Conservation (phyloP, 1,139 yeast species). For the Taphrina pruni region DNA sequence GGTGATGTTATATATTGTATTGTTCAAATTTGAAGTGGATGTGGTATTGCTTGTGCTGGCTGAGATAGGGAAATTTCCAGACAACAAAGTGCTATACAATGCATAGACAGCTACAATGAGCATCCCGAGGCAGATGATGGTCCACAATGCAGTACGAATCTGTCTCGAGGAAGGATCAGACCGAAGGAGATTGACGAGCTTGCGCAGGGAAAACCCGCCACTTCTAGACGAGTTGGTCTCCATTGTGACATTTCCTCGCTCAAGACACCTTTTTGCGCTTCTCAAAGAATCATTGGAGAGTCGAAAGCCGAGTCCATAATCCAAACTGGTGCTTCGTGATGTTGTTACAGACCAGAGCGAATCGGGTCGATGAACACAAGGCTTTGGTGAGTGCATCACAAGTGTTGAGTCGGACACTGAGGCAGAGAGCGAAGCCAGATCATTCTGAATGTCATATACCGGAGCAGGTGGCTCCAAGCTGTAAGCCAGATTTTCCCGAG, state of each 20-base stretch:
- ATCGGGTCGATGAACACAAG: neutral
- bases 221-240: neutral
- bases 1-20: neutral
- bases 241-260: neutral
- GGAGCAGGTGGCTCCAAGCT: too few species aligned
- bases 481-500: too few species aligned
- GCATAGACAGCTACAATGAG: slow-evolving; percentile 4
- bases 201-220: neutral
- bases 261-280: slow-evolving; percentile 4
- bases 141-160: slow-evolving; percentile 2
- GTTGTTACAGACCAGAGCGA: neutral
- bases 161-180: neutral
- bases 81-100: neutral
- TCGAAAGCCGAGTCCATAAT: neutral
- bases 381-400: neutral
- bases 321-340: neutral
- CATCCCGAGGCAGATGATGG: neutral
- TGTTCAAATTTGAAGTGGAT: neutral
- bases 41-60: neutral
- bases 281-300: neutral
- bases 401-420: neutral
- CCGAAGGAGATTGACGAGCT: neutral
- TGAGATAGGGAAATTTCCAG: neutral
- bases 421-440: too few species aligned
- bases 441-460: too few species aligned